These are phyloP conservation scores for Skeletonema marinoi DNA, from an alignment of 108 stramenopile species.

Conservation along the genomic window DNA sequence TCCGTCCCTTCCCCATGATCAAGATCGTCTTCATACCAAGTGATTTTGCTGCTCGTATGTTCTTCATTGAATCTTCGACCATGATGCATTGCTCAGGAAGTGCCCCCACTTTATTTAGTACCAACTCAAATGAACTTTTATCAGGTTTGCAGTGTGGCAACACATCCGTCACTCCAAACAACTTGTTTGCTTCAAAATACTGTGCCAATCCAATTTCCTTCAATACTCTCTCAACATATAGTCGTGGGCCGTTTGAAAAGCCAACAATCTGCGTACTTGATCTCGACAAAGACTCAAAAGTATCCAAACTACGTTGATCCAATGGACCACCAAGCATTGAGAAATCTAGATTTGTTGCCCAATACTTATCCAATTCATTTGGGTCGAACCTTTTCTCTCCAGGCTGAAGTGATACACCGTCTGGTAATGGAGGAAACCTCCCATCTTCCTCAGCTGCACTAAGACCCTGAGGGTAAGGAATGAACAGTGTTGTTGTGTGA, in stretches of 20 bases:
- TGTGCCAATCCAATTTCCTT: conserved; percentile 56
- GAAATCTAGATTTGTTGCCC: conserved; percentile 75
- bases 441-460: conserved; percentile 77
- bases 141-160: conserved; percentile 88
- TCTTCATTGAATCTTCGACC: conserved; percentile 91
- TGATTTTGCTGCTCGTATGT: conserved; percentile 68
- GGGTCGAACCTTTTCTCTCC: conserved; percentile 42
- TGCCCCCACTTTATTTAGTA: conserved; percentile 56
- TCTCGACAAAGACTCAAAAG: conserved; percentile 29
- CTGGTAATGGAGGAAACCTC: conserved; percentile 50
- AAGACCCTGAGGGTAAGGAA: conserved; percentile 42
- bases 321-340: conserved; percentile 45
- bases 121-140: conserved; percentile 64
- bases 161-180: conserved; percentile 85
- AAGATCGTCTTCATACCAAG: conserved; percentile 82
- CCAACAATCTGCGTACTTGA: conserved; percentile 43
- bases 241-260: conserved; percentile 80
- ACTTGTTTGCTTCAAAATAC: conserved; percentile 57
- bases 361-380: conserved; percentile 65
- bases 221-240: conserved; percentile 65
- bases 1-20: conserved; percentile 53
- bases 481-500: not conserved
- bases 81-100: conserved; percentile 68
- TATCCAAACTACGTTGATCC: conserved; percentile 46
- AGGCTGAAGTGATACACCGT: conserved; percentile 15